Evolutionary conservation across 2,329 filamentous ascomycete species (phyloP).

Genomic region (Bipolaris gigantea): DNA sequence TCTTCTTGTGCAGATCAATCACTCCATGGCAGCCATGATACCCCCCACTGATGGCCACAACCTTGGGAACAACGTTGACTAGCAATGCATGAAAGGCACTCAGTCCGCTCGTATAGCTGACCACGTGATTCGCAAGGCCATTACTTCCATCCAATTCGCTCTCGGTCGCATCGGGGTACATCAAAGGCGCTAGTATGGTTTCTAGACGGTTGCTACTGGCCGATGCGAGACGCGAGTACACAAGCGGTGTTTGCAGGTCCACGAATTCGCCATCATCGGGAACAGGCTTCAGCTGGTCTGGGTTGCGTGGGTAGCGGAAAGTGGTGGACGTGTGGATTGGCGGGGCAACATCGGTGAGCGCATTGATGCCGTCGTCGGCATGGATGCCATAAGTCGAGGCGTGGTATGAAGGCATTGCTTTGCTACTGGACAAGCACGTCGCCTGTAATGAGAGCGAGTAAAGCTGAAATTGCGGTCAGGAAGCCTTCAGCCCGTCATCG

Average conservation of each 20-base stretch:
- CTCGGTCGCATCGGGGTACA: slow-evolving; percentile 56
- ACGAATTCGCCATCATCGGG: slow-evolving; percentile 48
- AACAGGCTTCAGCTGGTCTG: slow-evolving; percentile 61
- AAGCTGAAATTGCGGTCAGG: no score
- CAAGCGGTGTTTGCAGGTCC: slow-evolving; percentile 37
- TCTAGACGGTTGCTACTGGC: slow-evolving; percentile 87
- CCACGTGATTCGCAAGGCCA: slow-evolving; percentile 50
- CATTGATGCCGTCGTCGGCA: slow-evolving; percentile 76
- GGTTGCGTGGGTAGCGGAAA: slow-evolving; percentile 77
- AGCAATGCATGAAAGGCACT: slow-evolving; percentile 86
- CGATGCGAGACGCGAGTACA: slow-evolving; percentile 80
- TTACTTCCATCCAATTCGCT: slow-evolving; percentile 15
- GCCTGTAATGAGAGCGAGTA: not conserved
- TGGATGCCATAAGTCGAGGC: slow-evolving; percentile 76
- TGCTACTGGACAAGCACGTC: not conserved
- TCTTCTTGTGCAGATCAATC: slow-evolving; percentile 69
- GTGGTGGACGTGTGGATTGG: slow-evolving; percentile 90
- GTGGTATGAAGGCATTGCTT: slow-evolving; percentile 37
- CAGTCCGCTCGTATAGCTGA: slow-evolving; percentile 84
- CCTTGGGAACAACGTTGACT: slow-evolving; percentile 78
- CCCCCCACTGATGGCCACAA: slow-evolving; percentile 78
- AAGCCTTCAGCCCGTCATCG: no score
- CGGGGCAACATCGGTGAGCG: slow-evolving; percentile 78
- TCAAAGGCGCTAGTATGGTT: slow-evolving; percentile 72
- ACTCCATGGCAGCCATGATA: slow-evolving; percentile 96